Evolutionary conservation across 2,329 filamentous ascomycete species (phyloP), one percentile per base, ranked within the genome.

Genomic region (Penicillium paneum): DNA sequence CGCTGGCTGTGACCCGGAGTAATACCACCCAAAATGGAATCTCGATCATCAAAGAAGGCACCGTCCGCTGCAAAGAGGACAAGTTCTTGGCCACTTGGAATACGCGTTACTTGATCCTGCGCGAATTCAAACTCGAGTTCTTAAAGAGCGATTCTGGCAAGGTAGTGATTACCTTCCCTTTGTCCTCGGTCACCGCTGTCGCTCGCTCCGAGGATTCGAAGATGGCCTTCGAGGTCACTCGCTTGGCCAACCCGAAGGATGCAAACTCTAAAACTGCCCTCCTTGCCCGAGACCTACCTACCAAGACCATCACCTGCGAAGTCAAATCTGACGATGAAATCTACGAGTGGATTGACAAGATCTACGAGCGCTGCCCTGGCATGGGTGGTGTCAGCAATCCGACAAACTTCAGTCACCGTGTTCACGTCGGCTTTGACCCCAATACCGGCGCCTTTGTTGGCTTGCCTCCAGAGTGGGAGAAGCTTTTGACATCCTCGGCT

Each of bases 361-460:
- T 99, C 63, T 97, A 97, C 72, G 91, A 93, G 65, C 88, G 93
- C 61, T 97, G 93, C 73, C 94, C 94, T 17, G 93, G 91, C 59
- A 96, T 97, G 91, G 92, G 94, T 58, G 94, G 94, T 64, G 94
- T 99, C 53, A 97, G 93, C 76, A 97, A 97, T 74, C 94, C 94
- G 6, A 97, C 94, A 62, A 97, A 97, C 78, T 99, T 99, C 78
- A 91, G 89, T 24, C 94, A 99, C 72, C 89, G 92, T 43, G 92
- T 99, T 24, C 94, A 99, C 72, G 94, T 99, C 62, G 94, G 94
- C 56, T 99, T 97, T 70, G 94, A 99, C 71, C 91, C 93, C 26
- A 88, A 91, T 66, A 96, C 91, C 2, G 94, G 94, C 60, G 91
- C 94, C 64, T 99, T 99, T 67, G 91, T 96, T 44, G 94, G 94